Base-by-base conservation (phyloP, 208 protist species). In the Crithidia thermophila region DNA sequence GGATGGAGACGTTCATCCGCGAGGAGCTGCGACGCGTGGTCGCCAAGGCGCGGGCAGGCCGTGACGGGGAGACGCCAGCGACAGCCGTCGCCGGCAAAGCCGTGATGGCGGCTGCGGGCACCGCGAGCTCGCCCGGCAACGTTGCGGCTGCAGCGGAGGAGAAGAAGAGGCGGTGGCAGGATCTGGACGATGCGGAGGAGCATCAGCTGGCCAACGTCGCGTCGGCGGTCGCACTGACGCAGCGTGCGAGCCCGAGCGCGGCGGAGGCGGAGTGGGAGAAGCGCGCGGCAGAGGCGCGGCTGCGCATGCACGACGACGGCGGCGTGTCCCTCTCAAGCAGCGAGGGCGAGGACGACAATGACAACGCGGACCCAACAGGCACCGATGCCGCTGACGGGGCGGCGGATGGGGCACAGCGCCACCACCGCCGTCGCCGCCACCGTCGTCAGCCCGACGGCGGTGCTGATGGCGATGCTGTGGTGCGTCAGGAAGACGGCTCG, bases 1-100 rank as follows among this genome's bases (percentile, higher is more conserved):
- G 62, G 51, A 62, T 88, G 45, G 79, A 88, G 57, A 67, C 34
- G 18, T 82, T 85, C 69, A 67, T 88, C 33, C 72, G 72, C 1
- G 63, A 46, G 2, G 70, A 85, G 46, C 67, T 88, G 16, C 53
- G 73, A 42, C 69, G 70, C 10, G 30, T 63, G 9, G 10, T 70
- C 20, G 69, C 42, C 5, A 66, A 67, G 50, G 72, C 66, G 39
- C 67, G 72, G 36, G 56, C 62, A 20, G 50, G 36, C 20, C n/a
- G 21, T 3, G 21, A 21, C 0, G 9, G 14, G 8, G 21, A 31
- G 63, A 21, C 16, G 34, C 31, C 42, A 18, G 45, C 7, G 18
- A 14, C 10, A 7, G 31, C 23, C n/a, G n/a, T n/a, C n/a, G n/a
- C n/a, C 31, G 14, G 14, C 11, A 40, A 42, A 23, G 14, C 47